Conservation (phyloP, 768 basidiomycete genomes). For the Chalciporus sphaerocephalus region DNA sequence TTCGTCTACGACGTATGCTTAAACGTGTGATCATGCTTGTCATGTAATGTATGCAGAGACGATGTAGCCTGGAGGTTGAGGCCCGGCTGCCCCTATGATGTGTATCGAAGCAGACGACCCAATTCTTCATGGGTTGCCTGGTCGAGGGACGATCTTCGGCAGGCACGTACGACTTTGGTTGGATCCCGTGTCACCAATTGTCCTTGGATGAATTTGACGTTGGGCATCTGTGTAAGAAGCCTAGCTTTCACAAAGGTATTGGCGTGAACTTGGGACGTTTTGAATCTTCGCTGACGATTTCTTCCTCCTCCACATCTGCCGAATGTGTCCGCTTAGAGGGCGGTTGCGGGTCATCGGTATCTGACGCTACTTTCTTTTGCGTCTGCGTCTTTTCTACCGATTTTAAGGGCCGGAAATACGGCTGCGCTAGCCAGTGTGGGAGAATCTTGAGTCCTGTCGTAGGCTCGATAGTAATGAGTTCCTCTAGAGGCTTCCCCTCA, state of each 20-base stretch:
- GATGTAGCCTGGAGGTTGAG: background rate
- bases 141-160: background rate
- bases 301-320: background rate
- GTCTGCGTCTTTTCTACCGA: background rate
- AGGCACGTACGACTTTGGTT: too few relatives aligned
- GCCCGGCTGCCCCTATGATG: constrained; percentile 4
- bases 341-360: background rate
- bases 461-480: constrained; percentile 40
- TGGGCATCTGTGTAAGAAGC: too few relatives aligned
- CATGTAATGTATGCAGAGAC: background rate
- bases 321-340: background rate
- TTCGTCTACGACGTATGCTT: background rate
- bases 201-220: too few relatives aligned
- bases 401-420: constrained; percentile 44
- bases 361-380: background rate
- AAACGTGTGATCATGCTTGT: background rate
- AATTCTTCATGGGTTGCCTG: background rate
- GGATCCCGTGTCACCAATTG: too few relatives aligned
- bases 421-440: constrained; percentile 71
- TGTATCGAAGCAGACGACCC: background rate
- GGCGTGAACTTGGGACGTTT: background rate
- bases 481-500: constrained; percentile 29
- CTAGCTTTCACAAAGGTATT: background rate
- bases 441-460: constrained; percentile 48
- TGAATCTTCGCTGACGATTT: background rate